These are phyloP conservation scores for Chondrus crispus DNA, from an alignment of 23 red algal species.

Conservation along the genomic window DNA sequence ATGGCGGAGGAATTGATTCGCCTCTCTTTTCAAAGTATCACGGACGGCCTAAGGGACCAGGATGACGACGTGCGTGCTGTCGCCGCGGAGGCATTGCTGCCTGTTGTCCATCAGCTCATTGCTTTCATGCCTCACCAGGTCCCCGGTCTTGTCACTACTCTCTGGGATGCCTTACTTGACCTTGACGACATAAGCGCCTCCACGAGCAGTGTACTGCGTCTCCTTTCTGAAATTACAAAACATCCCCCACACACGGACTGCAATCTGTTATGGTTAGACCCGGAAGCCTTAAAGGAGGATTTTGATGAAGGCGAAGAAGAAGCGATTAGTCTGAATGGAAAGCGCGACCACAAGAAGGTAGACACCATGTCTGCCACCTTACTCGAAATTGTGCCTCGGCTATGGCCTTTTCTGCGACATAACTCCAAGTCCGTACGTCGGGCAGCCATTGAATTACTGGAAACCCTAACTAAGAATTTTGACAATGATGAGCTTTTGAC, in stretches of 20 bases:
- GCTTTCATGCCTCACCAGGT: conserved; percentile 18
- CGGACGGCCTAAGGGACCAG: conserved; percentile 54
- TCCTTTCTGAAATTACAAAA: conserved; percentile 46
- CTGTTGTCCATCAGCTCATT: conserved; percentile 37
- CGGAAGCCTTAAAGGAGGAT: not conserved
- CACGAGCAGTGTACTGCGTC: conserved; percentile 57
- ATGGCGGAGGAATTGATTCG: conserved; percentile 55
- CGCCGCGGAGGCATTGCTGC: conserved; percentile 70
- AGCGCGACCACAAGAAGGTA: not conserved
- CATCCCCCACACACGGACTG: conserved; percentile 35
- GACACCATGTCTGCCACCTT: not conserved
- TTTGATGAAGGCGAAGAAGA: conserved; percentile 21
- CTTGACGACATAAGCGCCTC: conserved; percentile 91
- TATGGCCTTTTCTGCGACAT: conserved; percentile 76
- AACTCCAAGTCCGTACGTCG: conserved; percentile 53
- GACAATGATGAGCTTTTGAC: conserved; percentile 33
- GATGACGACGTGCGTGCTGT: conserved; percentile 93
- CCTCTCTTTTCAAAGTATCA: conserved; percentile 29
- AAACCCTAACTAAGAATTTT: conserved; percentile 38
- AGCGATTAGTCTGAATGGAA: not conserved
- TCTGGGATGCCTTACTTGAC: conserved; percentile 70
- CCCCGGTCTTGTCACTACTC: conserved; percentile 41
- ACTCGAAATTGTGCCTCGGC: conserved; percentile 40
- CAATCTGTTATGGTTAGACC: conserved; percentile 51
- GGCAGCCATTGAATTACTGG: conserved; percentile 59